phyloP scores from a whole-genome alignment of 768 basidiomycete species.

The Tylopilus rubrobrunneus region DNA sequence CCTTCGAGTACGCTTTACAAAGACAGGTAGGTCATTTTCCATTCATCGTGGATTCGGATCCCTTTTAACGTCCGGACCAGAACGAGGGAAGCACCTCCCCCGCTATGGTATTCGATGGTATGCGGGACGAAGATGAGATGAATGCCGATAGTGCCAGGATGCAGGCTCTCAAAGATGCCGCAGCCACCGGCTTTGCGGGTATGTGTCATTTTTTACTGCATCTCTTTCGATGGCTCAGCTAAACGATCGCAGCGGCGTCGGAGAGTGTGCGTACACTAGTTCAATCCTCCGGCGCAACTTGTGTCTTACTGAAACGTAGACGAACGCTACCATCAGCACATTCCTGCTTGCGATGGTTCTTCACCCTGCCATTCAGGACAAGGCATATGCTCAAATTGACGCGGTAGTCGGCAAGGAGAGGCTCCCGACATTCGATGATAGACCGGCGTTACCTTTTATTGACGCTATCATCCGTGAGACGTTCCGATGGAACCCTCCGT shows the following conservation, averaged over 20 bases:
- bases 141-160: not conserved
- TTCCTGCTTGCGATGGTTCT: constrained; percentile 17
- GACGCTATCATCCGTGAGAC: constrained; percentile 36
- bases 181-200: constrained; percentile 17
- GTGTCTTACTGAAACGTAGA: constrained; percentile 3
- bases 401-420: constrained; percentile 17
- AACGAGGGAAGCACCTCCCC: constrained; percentile 9
- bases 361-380: constrained; percentile 17
- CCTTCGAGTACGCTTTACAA: constrained; percentile 26
- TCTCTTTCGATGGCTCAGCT: not conserved
- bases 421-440: constrained; percentile 17
- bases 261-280: constrained; percentile 12
- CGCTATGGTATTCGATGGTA: constrained; percentile 16
- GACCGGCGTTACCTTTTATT: constrained; percentile 32
- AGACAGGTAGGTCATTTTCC: constrained; percentile 21
- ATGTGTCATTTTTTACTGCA: not conserved
- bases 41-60: not conserved
- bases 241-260: constrained; percentile 7
- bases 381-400: constrained; percentile 15
- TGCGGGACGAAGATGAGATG: not conserved
- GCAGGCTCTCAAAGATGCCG: constrained; percentile 13
- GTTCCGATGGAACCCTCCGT: constrained; percentile 13
- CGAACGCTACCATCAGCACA: constrained; percentile 1
- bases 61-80: not conserved
- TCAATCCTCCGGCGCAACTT: not conserved